Evolutionary conservation across 805 yeast genomes (phyloP), one percentile per base, ranked within the genome.

Genomic region (Maudiozyma turicensis): DNA sequence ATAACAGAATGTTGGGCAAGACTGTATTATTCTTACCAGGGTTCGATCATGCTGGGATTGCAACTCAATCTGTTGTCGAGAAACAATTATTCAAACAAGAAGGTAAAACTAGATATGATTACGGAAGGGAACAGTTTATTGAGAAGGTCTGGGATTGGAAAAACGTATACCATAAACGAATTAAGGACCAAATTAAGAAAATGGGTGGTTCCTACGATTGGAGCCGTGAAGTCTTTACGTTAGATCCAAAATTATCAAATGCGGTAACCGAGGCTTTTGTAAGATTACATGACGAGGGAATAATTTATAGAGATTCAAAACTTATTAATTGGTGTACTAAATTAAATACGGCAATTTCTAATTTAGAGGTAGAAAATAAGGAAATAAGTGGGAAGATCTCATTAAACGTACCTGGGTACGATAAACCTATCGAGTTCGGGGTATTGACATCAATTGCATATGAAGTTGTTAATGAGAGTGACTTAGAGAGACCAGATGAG

Each of bases 41-140:
- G 35, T 91, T 91, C 64, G 98, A 91, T 71, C 99, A 91, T 66
- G 98, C 98, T 31, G 99, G 99, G 75, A 91, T 91, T 67, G 95
- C 96, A 37, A 93, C 98, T 8, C 99, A 91, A 71, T 85, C 96
- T 14, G 97, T 93, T 55, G 98, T 91, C 52, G 99, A 91, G 72
- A 91, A 91, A 71, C 88, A 83, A 72, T 67, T 91, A 43, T 87
- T 95, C 95, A 84, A 86, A 50, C 77, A 78, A 56, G 86, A 86
- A 61, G 76, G 80, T 68, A 76, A 82, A 65, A 87, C 97, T 45
- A 84, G 96, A 71, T 95, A 91, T 68, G 97, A 93, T 64, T 80
- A 80, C 51, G 95, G 96, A 52, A 86, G 98, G 70, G 96, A 91
- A 65, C 81, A 78, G 55, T 91, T 91, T 60, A 70, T 85, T 49